Evolutionary conservation across 2,329 filamentous ascomycete species (phyloP), one percentile per base, ranked within the genome.

Genomic region (Alternaria sp.): DNA sequence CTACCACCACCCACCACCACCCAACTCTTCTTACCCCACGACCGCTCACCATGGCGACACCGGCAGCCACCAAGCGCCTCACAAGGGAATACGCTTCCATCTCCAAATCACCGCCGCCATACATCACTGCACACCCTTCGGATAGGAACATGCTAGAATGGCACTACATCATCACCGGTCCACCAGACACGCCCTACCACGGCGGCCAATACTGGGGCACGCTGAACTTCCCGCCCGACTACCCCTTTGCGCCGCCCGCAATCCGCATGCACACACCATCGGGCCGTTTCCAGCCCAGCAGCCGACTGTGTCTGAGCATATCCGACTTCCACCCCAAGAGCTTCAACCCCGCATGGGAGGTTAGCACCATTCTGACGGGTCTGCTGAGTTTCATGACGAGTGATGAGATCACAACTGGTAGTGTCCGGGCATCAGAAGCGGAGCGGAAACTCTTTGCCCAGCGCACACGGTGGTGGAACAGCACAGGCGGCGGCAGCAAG

Each of bases 201-300:
- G 88, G 89, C 73, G 95, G 95, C 44, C 95, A 99, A 78, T 99
- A 98, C 82, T 99, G 95, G 95, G 95, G 95, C 46, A 97, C 94
- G 2, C 84, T 99, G 50, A 89, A 96, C 66, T 99, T 99, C 78
- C 95, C 95, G 14, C 87, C 93, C 8, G 93, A 97, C 82, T 99
- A 99, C 77, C 95, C 95, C 26, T 99, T 97, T 79, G 94, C 93
- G 11, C 95, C 95, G 31, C 95, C 95, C 4, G 93, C 95, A 2
- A 99, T 99, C 78, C 92, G 94, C 74, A 99, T 99, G 95, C 95
- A 98, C 83, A 99, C 95, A 0, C 95, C 95, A 2, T 94, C 90
- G 11, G 95, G 95, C 58, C 91, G 95, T 73, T 99, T 99, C 81
- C 92, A 97, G 77, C 92, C 93, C 2, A 95, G 90, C 2, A 93